Evolutionary conservation across 306 rosid genomes (phyloP), one percentile per base, ranked within the genome.

Genomic region (Sphenostylis stenocarpa): DNA sequence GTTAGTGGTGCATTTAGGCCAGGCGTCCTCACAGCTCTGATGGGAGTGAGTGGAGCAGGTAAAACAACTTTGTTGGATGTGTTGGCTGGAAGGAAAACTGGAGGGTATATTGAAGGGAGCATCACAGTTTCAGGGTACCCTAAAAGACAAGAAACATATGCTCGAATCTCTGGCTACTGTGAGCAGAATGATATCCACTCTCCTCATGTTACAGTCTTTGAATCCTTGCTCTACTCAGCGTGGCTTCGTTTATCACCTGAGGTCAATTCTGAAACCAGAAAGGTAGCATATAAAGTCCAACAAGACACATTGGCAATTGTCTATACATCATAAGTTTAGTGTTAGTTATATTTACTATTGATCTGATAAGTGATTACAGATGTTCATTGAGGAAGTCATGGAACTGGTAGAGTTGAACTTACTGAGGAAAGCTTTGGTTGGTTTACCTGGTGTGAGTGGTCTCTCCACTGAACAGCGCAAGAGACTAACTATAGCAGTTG

Each of bases 31-130:
- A 91, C 97, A 67, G 94, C 93, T 77, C 75, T 91, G 8, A 91
- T 91, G 94, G 97, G 94, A 29, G 93, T 91, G 17, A 91, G 97
- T 81, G 97, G 97, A 45, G 97, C 95, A 29, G 97, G 97, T 29
- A 91, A 91, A 82, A 91, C 97, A 29, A 91, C 97, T 38, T 72
- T 91, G 61, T 85, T 91, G 97, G 97, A 91, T 82, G 97, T 89
- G 39, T 49, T 91, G 61, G 91, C 97, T 4, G 95, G 97, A 23
- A 81, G 93, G 81, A 91, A 91, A 85, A 91, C 95, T n/a, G 91
- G 91, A 3, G 97, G 97, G 20, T 86, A 89, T 70, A 80, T 88
- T 45, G 90, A 91, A 7, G 97, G 97, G 7, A 81, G 36, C 64
- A 79, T 91, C 58, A 85, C 49, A 61, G 79, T 91, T 67, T 91